phyloP scores from a whole-genome alignment of 179 eudicot species.

The Beta lomatogona region DNA sequence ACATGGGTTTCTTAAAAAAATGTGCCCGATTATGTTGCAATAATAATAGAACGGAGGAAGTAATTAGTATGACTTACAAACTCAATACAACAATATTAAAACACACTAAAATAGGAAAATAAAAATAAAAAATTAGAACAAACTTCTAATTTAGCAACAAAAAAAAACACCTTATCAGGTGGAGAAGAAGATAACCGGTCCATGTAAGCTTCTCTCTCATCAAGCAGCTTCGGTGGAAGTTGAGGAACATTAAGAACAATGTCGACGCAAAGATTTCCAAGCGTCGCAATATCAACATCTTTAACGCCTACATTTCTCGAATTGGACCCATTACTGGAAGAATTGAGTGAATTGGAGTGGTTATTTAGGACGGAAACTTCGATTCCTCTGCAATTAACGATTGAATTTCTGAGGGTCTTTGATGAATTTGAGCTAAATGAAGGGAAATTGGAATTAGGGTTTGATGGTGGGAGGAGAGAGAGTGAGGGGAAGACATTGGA shows the following conservation, averaged over 20 bases:
- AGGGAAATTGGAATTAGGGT: constrained; percentile 23
- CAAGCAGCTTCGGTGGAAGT: constrained; percentile 60
- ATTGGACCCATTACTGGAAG: constrained; percentile 28
- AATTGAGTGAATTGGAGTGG: constrained; percentile 32
- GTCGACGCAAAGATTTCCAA: constrained; percentile 90
- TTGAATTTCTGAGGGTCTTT: constrained; percentile 28
- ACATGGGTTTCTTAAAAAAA: no score
- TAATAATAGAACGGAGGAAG: no score
- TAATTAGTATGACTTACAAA: not conserved
- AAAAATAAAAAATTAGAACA: not conserved
- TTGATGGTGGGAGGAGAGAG: constrained; percentile 19
- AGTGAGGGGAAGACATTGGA: constrained; percentile 33
- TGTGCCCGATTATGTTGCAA: no score
- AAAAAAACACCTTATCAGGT: constrained; percentile 58
- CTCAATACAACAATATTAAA: not conserved
- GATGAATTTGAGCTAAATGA: constrained; percentile 17
- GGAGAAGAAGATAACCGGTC: constrained; percentile 65
- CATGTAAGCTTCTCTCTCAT: constrained; percentile 69
- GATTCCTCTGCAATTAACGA: constrained; percentile 47
- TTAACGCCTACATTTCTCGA: constrained; percentile 40
- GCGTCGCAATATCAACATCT: constrained; percentile 71
- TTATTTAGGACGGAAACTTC: constrained; percentile 44
- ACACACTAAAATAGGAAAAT: not conserved
- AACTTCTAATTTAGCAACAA: not conserved
- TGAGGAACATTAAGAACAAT: constrained; percentile 80